Conservation (phyloP, 768 basidiomycete genomes). For the Termitomyces sp. region DNA sequence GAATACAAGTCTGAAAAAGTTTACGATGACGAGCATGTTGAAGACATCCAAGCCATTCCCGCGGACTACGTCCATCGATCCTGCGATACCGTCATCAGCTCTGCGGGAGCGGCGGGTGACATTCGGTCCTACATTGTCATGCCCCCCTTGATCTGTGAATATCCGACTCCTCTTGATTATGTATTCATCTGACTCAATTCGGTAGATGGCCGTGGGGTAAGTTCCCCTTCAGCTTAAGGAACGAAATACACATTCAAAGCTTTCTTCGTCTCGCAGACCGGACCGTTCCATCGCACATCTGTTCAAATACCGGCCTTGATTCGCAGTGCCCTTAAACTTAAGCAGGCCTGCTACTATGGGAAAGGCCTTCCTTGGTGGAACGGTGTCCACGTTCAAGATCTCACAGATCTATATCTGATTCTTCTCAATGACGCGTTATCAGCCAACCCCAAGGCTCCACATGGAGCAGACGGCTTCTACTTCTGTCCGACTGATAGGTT, state of each 20-base stretch:
- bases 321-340: slow-evolving; percentile 10
- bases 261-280: slow-evolving; percentile 4
- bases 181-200: background rate
- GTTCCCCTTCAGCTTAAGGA: background rate
- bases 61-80: slow-evolving; percentile 11
- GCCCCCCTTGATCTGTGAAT: slow-evolving; percentile 12
- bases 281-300: slow-evolving; percentile 14
- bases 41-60: slow-evolving; percentile 13
- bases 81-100: slow-evolving; percentile 9
- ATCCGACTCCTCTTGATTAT: no score
- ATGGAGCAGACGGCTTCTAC: slow-evolving; percentile 12
- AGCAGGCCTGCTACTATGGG: slow-evolving; percentile 9
- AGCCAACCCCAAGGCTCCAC: slow-evolving; percentile 5
- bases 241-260: background rate
- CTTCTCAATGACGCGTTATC: slow-evolving; percentile 12
- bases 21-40: slow-evolving; percentile 13
- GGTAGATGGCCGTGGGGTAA: slow-evolving; percentile 13
- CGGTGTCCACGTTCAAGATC: slow-evolving; percentile 13
- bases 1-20: slow-evolving; percentile 10
- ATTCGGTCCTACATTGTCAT: slow-evolving; percentile 13
- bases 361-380: slow-evolving; percentile 13
- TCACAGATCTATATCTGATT: slow-evolving; percentile 5
- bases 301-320: slow-evolving; percentile 12
- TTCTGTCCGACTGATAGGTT: slow-evolving; percentile 13
- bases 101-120: slow-evolving; percentile 10